Evolutionary conservation across 1,284 basidiomycete genomes (phyloP).

Genomic region (Pascua sp.): DNA sequence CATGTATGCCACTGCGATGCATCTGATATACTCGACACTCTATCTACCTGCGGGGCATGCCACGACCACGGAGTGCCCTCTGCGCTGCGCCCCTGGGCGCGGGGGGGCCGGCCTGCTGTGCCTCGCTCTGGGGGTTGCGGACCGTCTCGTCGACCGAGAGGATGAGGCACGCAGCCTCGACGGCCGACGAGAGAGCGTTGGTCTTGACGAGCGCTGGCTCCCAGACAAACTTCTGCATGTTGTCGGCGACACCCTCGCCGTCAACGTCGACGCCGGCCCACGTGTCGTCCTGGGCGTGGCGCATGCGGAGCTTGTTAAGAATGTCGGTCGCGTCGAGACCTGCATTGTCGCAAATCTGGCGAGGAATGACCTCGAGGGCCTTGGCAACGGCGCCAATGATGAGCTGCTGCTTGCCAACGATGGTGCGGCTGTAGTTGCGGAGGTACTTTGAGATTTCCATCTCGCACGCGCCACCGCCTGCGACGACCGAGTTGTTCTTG

Average conservation of each 20-base stretch:
- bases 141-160: conserved; percentile 94
- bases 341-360: conserved; percentile 98
- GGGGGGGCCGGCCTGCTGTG: conserved; percentile 63
- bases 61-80: conserved; percentile 71
- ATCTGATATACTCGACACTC: not conserved
- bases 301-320: conserved; percentile 95
- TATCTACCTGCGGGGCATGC: conserved; percentile 13
- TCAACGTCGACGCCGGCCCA: conserved; percentile 98
- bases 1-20: no score
- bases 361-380: conserved; percentile 93
- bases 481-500: conserved; percentile 92
- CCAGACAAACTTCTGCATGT: conserved; percentile 98
- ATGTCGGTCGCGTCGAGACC: conserved; percentile 97
- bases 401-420: conserved; percentile 94
- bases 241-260: conserved; percentile 85
- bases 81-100: conserved; percentile 80
- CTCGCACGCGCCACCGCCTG: conserved; percentile 97
- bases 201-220: conserved; percentile 93
- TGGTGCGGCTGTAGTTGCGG: conserved; percentile 82
- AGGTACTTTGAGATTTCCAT: conserved; percentile 96
- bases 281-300: conserved; percentile 76
- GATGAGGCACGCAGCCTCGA: conserved; percentile 94
- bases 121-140: conserved; percentile 83
- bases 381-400: conserved; percentile 96
- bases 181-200: conserved; percentile 90